Evolutionary conservation across 1,284 basidiomycete species (phyloP).

Genomic region (Moesziomyces sp.): DNA sequence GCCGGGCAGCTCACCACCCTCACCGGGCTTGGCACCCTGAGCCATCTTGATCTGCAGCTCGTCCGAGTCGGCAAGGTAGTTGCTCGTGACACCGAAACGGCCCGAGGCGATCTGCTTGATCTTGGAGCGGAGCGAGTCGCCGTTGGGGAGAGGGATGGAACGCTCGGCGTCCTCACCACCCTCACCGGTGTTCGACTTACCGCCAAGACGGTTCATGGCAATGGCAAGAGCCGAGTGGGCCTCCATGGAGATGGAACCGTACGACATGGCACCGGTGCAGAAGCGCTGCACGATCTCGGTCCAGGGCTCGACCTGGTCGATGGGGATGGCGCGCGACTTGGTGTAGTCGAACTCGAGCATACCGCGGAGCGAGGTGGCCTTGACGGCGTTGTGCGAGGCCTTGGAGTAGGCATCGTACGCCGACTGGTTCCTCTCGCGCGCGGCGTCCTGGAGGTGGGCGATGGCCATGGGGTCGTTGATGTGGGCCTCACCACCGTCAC

Average conservation of each 20-base stretch:
- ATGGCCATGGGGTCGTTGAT: slow-evolving; percentile 64
- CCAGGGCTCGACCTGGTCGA: slow-evolving; percentile 67
- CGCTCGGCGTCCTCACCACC: slow-evolving; percentile 66
- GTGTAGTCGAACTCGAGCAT: slow-evolving; percentile 62
- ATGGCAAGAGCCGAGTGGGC: too few species aligned
- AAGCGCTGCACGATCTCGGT: slow-evolving; percentile 64
- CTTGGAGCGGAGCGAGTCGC: slow-evolving; percentile 65
- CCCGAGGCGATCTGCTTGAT: slow-evolving; percentile 64
- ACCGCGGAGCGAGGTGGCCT: slow-evolving; percentile 62
- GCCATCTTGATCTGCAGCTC: too few species aligned
- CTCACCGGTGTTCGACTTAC: slow-evolving; percentile 34
- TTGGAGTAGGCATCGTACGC: slow-evolving; percentile 49
- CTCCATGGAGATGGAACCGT: too few species aligned
- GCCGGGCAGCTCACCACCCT: too few species aligned
- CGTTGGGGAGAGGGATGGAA: slow-evolving; percentile 65
- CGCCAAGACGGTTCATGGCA: too few species aligned
- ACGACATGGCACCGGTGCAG: too few species aligned
- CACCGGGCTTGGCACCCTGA: too few species aligned
- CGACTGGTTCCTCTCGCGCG: too few species aligned
- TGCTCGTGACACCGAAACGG: too few species aligned
- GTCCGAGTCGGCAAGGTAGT: too few species aligned
- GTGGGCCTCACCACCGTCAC: slow-evolving; percentile 64
- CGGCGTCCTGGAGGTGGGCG: slow-evolving; percentile 63
- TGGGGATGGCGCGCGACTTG: slow-evolving; percentile 60
- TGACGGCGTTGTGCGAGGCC: slow-evolving; percentile 58